phyloP scores from a whole-genome alignment of 73 alveolate species.

The Blepharisma japonicum region DNA sequence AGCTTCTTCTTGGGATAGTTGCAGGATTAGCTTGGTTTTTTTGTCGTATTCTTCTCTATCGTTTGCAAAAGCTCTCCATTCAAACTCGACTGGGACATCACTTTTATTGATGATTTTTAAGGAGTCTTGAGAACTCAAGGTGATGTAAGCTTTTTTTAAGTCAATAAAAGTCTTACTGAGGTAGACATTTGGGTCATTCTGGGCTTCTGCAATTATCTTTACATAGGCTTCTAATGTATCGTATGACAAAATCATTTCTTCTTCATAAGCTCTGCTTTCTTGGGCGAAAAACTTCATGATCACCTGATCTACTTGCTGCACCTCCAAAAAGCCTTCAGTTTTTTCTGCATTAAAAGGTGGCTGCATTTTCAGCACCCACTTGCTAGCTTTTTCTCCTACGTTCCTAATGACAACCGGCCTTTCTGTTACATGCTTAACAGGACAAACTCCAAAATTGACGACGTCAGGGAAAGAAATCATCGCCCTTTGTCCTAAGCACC shows the following conservation, averaged over 20 bases:
- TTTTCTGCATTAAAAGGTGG: conserved; percentile 76
- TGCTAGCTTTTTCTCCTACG: conserved; percentile 99
- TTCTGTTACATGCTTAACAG: conserved; percentile 97
- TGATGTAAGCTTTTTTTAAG: conserved; percentile 97
- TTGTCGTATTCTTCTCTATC: conserved; percentile 97
- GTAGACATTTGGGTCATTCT: conserved; percentile 95
- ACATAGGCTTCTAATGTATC: conserved; percentile 94
- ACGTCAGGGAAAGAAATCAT: conserved; percentile 87
- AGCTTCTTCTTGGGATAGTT: conserved; percentile 95
- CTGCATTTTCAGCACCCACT: conserved; percentile 95
- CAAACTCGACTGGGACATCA: conserved; percentile 98
- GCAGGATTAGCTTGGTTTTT: conserved; percentile 83
- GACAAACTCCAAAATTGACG: conserved; percentile 97
- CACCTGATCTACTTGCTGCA: conserved; percentile 51
- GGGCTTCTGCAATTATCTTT: conserved; percentile 91
- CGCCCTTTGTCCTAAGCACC: conserved; percentile 81
- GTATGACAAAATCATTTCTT: conserved; percentile 83
- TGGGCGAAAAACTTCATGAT: conserved; percentile 91
- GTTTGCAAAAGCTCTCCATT: conserved; percentile 99
- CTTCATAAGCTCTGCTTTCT: conserved; percentile 89
- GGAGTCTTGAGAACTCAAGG: conserved; percentile 91
- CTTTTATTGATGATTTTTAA: conserved; percentile 95
- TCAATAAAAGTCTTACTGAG: conserved; percentile 86
- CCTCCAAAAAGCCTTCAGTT: conserved; percentile 80
- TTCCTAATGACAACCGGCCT: conserved; percentile 97